Evolutionary conservation across 306 rosid species (phyloP).

Genomic region (Psophocarpus tetragonolobus): DNA sequence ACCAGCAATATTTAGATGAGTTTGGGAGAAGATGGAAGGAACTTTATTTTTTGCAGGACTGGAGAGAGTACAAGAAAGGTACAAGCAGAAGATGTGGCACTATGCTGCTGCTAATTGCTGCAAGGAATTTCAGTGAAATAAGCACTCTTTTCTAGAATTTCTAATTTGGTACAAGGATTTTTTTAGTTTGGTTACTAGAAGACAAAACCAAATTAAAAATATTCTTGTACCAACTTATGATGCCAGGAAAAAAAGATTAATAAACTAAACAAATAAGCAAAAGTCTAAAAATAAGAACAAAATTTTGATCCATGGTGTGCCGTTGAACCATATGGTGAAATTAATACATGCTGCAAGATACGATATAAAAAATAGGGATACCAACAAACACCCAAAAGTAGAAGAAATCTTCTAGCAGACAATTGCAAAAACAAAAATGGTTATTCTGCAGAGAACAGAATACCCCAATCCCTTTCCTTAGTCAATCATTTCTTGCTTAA

Average conservation of each 20-base stretch:
- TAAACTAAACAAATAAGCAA: neutral
- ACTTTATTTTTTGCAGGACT: slow-evolving; percentile 27
- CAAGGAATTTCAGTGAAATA: slow-evolving; percentile 47
- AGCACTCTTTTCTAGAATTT: neutral
- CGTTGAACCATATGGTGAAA: neutral
- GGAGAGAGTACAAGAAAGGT: slow-evolving; percentile 26
- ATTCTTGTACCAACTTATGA: neutral
- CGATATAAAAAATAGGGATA: neutral
- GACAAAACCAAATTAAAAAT: too few species aligned
- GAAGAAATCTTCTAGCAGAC: neutral
- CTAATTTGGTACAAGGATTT: too few species aligned
- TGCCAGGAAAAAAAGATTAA: neutral
- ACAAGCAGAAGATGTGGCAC: slow-evolving; percentile 24
- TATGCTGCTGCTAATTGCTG: slow-evolving; percentile 34
- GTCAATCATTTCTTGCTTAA: too few species aligned
- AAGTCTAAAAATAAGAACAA: neutral
- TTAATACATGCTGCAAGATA: neutral
- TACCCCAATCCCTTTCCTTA: too few species aligned
- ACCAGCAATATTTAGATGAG: slow-evolving; percentile 38
- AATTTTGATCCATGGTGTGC: neutral
- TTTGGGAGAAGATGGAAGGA: slow-evolving; percentile 42
- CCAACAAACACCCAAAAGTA: neutral
- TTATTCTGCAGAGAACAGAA: too few species aligned
- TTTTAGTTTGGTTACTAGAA: too few species aligned
- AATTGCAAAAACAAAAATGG: too few species aligned